Evolutionary conservation across 2,329 filamentous ascomycete species (phyloP), one percentile per base, ranked within the genome.

Genomic region (Trichophyton equinum): DNA sequence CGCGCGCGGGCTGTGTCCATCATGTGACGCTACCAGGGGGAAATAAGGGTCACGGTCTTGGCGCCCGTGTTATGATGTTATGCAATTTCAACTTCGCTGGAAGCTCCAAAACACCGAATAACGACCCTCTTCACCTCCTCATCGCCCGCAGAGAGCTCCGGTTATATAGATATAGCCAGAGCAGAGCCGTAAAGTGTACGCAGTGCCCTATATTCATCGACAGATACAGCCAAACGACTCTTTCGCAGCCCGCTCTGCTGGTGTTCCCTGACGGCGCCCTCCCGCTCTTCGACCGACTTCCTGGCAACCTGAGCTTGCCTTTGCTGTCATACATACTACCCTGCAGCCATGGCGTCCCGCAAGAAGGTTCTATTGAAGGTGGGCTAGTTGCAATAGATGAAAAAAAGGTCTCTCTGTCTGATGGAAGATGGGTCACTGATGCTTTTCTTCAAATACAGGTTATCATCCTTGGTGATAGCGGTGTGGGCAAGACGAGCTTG

Each of bases 401-500:
- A 15, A 51, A 13, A 51, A 7, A 5, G 20, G 9, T 2, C 46
- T 27, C 46, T 13, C 58, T 44, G 20, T 4, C 9, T 18, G 33
- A 13, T 8, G 4, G 49, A 13, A 18, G 30, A 38, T 53, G 49
- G 51, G 22, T 60, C 47, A 58, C 59, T 65, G 58, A 64, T 62
- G 46, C 27, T 62, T 62, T 56, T 42, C 49, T 59, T n/a, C 9
- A 13, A 38, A 15, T 9, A 20, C 33, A 97, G 92, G 91, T 99
- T 72, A 99, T 99, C 72, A 97, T 99, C 78, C 86, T 99, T 69
- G 94, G 94, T 70, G 94, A 99, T 77, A 97, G 92, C 77, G 94
- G 94, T 78, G 94, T 99, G 65, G 94, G 94, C 75, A 99, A 99
- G 83, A 99, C 94, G 64, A 96, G 91, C 77, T 85, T 99, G 84